Conservation (phyloP, 106 monocot genomes). For the Apostasia shenzhenica region DNA sequence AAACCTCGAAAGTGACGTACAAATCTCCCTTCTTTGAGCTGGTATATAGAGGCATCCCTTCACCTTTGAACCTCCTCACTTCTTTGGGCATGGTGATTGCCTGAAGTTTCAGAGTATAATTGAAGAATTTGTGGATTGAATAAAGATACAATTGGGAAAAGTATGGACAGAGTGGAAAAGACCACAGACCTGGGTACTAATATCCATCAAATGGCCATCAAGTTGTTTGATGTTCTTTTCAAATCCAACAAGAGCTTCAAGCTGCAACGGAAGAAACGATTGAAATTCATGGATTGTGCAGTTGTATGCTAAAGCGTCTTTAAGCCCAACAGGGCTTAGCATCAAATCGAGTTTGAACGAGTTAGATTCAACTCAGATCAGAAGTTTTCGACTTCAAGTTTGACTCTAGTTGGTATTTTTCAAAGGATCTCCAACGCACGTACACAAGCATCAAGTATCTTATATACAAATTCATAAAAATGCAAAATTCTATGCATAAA, state of each 20-base stretch:
- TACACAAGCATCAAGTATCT: too few species aligned
- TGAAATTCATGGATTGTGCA: too few species aligned
- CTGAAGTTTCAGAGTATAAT: constrained; percentile 21
- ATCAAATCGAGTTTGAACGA: too few species aligned
- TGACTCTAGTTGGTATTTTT: too few species aligned
- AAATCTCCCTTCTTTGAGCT: constrained; percentile 86
- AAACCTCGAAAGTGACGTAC: constrained; percentile 66
- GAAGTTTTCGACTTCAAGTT: too few species aligned
- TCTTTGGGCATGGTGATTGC: constrained; percentile 87
- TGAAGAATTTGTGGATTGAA: not conserved
- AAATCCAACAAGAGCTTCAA: constrained; percentile 92
- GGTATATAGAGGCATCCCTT: constrained; percentile 85
- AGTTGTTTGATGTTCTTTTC: constrained; percentile 82
- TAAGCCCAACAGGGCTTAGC: too few species aligned
- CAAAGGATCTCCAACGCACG: too few species aligned
- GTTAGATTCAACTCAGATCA: too few species aligned
- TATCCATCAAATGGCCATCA: constrained; percentile 66
- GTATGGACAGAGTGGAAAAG: not conserved
- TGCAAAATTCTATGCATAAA: too few species aligned
- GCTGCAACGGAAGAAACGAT: constrained; percentile 21
- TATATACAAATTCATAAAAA: too few species aligned
- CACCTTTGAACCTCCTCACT: constrained; percentile 85
- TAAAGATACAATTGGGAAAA: not conserved
- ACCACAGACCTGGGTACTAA: constrained; percentile 63
- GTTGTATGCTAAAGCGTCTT: too few species aligned